phyloP scores from a whole-genome alignment of 371 early-diverging fungal species.

The Rhizomucor miehei region DNA sequence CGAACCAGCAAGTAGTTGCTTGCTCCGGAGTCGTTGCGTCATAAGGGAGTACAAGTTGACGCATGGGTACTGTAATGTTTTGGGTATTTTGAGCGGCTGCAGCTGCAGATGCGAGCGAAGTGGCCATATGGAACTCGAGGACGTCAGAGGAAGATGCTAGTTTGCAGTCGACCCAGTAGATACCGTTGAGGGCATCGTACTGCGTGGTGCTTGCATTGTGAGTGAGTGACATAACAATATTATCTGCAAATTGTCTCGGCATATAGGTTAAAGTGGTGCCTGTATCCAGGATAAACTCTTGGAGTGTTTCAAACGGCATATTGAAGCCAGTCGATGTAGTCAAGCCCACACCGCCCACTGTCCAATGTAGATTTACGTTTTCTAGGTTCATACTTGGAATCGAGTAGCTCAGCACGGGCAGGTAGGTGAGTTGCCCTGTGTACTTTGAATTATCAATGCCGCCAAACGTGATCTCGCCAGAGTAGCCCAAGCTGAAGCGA shows the following conservation, averaged over 20 bases:
- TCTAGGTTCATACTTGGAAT: slow-evolving; percentile 9
- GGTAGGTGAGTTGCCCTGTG: slow-evolving; percentile 40
- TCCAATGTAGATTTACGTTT: slow-evolving; percentile 28
- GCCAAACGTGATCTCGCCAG: slow-evolving; percentile 33
- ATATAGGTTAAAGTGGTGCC: slow-evolving; percentile 46
- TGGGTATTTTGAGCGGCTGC: slow-evolving; percentile 12
- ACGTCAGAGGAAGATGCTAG: slow-evolving; percentile 2
- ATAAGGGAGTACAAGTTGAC: slow-evolving; percentile 39
- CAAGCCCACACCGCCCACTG: slow-evolving; percentile 22
- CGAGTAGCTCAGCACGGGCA: slow-evolving; percentile 21
- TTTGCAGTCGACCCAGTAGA: slow-evolving; percentile 21
- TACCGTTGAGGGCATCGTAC: slow-evolving; percentile 3
- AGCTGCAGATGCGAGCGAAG: background rate
- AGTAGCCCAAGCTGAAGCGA: slow-evolving; percentile 9
- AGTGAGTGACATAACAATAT: slow-evolving; percentile 16
- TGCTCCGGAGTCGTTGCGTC: slow-evolving; percentile 19
- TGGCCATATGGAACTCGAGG: slow-evolving; percentile 5
- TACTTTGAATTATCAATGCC: slow-evolving; percentile 51
- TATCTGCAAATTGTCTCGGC: slow-evolving; percentile 17
- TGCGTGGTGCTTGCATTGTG: background rate
- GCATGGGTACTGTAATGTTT: slow-evolving; percentile 24
- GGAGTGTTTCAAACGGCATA: slow-evolving; percentile 6
- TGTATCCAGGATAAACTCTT: slow-evolving; percentile 40
- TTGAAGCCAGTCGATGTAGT: slow-evolving; percentile 1
- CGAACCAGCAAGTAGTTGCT: slow-evolving; percentile 34